Evolutionary conservation across 2,329 filamentous ascomycete genomes (phyloP).

Genomic region (Talaromyces sp.): DNA sequence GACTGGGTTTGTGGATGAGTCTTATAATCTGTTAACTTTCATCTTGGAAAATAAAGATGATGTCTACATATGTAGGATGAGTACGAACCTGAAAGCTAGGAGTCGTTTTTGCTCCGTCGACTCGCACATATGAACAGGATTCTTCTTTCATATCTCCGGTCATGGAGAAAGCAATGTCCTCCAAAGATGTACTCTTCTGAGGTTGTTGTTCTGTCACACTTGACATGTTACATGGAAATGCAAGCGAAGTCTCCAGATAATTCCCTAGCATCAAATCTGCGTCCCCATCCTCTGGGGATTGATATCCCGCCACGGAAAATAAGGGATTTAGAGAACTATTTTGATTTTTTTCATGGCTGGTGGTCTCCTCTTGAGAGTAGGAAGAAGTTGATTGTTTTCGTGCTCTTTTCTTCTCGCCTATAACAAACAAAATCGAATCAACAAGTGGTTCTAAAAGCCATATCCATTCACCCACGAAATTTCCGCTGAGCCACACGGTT

Average conservation of each 20-base stretch:
- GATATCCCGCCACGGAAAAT: background rate
- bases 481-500: background rate
- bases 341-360: background rate
- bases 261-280: background rate
- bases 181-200: background rate
- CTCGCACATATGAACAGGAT: too few relatives aligned
- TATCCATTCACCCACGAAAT: background rate
- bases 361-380: background rate
- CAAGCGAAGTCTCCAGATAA: background rate
- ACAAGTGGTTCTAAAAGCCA: background rate
- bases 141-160: too few relatives aligned
- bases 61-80: too few relatives aligned
- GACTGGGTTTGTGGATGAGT: too few relatives aligned
- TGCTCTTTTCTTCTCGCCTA: background rate
- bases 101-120: too few relatives aligned
- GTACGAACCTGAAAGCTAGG: too few relatives aligned
- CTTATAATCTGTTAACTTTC: too few relatives aligned
- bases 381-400: background rate
- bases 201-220: background rate
- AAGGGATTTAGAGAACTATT: background rate
- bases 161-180: too few relatives aligned
- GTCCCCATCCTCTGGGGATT: background rate
- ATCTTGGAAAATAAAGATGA: too few relatives aligned
- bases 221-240: background rate
- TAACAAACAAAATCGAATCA: background rate